These are phyloP conservation scores for Fimicolochytrium jonesii DNA, from an alignment of 192 early-diverging fungal species.

Conservation along the genomic window DNA sequence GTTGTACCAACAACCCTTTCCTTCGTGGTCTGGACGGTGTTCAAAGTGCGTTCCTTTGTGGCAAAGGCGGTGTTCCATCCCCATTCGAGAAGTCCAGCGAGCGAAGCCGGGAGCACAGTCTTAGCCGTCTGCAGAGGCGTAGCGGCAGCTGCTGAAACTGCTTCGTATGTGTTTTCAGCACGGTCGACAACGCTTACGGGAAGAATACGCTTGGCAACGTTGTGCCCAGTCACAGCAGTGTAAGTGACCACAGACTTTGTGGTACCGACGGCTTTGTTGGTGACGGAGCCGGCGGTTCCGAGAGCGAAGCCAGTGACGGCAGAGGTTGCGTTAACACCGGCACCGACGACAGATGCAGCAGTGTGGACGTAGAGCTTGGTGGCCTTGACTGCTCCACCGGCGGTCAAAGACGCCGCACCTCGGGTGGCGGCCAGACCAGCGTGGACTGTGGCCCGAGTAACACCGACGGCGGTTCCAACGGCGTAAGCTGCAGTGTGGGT, in stretches of 20 bases:
- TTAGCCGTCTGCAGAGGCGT: conserved; percentile 5
- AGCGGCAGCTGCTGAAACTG: background rate
- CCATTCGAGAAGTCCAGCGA: conserved; percentile 7
- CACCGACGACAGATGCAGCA: conserved; percentile 7
- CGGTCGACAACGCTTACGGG: conserved; percentile 3
- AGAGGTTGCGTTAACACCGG: conserved; percentile 5
- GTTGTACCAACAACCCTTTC: conserved; percentile 7
- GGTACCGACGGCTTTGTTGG: conserved; percentile 9
- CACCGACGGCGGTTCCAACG: conserved; percentile 9
- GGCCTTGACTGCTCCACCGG: conserved; percentile 6
- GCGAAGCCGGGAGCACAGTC: background rate
- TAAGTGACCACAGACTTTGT: background rate
- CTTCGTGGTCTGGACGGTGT: background rate
- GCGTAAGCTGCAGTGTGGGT: background rate
- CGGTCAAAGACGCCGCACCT: background rate
- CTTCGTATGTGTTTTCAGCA: conserved; percentile 1
- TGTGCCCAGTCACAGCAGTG: conserved; percentile 1
- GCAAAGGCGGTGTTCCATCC: background rate
- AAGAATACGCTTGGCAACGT: background rate
- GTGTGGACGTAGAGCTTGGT: conserved; percentile 8
- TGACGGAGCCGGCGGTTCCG: background rate
- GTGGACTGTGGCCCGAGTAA: background rate
- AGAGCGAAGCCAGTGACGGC: conserved; percentile 5
- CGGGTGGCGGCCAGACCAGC: conserved; percentile 6
- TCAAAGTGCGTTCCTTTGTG: conserved; percentile 9